Evolutionary conservation across 768 basidiomycete species (phyloP), one percentile per base, ranked within the genome.

Genomic region (Mycena indigotica): DNA sequence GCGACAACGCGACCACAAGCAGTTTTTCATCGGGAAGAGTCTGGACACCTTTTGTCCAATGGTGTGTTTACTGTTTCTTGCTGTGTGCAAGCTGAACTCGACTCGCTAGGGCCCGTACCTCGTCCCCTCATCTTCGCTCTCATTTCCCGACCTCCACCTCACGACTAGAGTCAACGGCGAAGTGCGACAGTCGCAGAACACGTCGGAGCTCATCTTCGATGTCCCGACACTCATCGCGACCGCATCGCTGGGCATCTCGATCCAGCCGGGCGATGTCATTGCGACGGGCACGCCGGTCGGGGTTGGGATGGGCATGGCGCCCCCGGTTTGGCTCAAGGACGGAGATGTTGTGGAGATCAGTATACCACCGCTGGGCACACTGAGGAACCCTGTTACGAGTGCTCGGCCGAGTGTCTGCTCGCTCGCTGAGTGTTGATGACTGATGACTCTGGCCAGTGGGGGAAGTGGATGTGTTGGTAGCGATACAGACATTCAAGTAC

Each of bases 131-230:
- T 64, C 63, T n/a, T 64, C 63, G 5, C 59, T 64, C 32, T 52
- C 59, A 26, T 64, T 55, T 44, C 28, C 32, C 29, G 24, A 48
- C 13, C 52, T 64, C 16, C 63, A 64, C 45, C 60, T 64, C 38
- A 64, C 63, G 12, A 60, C 63, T 1, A 54, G 45, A 21, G 63
- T 64, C 21, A 64, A 64, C 56, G 63, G 63, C 17, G 38, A 57
- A n/a, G 41, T 64, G 6, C 63, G 63, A 6, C 63, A 64, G 53
- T 64, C 63, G 29, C 63, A 64, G 59, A 64, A 61, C 54, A 64
- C 63, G n/a, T 55, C 63, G 3, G 63, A 64, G 56, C 63, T 64
- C 40, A 64, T 60, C 56, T 64, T 64, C 46, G 63, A 64, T 41
- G 50, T 64, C 24, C 63, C 63, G 30, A 64, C 59, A 3, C 63